Base-by-base conservation (phyloP, 1,139 yeast species). In the Yamadazyma siamensis region DNA sequence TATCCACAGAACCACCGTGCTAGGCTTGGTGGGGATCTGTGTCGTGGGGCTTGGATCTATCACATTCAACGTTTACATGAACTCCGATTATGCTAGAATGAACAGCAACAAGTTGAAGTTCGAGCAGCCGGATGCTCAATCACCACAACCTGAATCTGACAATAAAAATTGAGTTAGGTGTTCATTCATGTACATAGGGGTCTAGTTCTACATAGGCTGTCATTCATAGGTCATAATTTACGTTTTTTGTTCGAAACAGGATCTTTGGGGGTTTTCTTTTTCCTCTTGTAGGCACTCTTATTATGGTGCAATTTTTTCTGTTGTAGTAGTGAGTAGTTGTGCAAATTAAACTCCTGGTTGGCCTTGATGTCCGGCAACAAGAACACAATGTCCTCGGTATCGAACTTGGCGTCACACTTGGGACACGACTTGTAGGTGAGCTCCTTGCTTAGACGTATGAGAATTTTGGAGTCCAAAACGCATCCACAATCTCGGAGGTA, bases 1-100 rank as follows among this genome's bases (percentile, higher is more conserved):
- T 30, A 74, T 78, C 21, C 96, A 87, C 60, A 84, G 96, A 64
- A 58, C 84, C 37, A 77, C 94, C 0, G 95, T 87, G 18, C 61
- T 86, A 25, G 75, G 87, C 4, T 67, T 86, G 27, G 79, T 85
- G 25, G 95, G 95, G 11, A 59, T 67, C 43, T 61, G 66, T 44
- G 60, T 62, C 30, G 58, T 64, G 32, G 74, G 73, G 12, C 34
- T 75, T 11, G 83, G 80, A 23, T 80, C 84, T 41, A 67, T 81
- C 28, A 61, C 71, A 11, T 78, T 74, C 60, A 80, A 80, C 32
- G 54, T 83, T 38, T 82, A 75, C 57, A 71, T 70, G 47, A 80
- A 78, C 45, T 62, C 69, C 34, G 74, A 68, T 44, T 67, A 49
- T 41, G 69, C 73, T 28, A 55, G 49, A 28, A 60, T 61, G 66